These are phyloP conservation scores for Leccinum uliginosum DNA, from an alignment of 768 basidiomycete species.

Conservation along the genomic window DNA sequence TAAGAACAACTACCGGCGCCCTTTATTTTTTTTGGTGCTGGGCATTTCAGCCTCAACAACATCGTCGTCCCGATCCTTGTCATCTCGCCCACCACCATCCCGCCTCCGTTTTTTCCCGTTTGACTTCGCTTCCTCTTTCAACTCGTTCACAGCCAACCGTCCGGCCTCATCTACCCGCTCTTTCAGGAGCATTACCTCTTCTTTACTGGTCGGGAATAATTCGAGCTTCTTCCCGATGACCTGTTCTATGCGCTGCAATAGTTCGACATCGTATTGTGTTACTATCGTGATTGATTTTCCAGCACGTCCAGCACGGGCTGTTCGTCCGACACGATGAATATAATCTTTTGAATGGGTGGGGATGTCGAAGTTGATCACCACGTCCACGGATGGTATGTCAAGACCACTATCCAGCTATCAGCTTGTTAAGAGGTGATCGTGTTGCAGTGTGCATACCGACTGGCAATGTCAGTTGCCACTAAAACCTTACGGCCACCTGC, in stretches of 20 bases:
- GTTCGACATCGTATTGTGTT: slow-evolving; percentile 97
- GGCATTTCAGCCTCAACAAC: slow-evolving; percentile 89
- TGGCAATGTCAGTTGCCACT: slow-evolving; percentile 96
- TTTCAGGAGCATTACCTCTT: slow-evolving; percentile 81
- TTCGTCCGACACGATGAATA: slow-evolving; percentile 96
- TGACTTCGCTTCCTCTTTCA: slow-evolving; percentile 68
- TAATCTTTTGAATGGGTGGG: slow-evolving; percentile 99
- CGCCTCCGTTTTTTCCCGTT: slow-evolving; percentile 49
- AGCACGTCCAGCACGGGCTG: slow-evolving; percentile 94
- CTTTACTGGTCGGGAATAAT: slow-evolving; percentile 79
- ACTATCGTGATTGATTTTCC: slow-evolving; percentile 98
- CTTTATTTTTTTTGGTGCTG: slow-evolving; percentile 50
- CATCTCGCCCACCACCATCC: slow-evolving; percentile 55
- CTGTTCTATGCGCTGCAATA: slow-evolving; percentile 90
- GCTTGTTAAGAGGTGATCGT: background rate
- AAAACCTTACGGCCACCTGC: slow-evolving; percentile 86
- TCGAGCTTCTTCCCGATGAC: slow-evolving; percentile 93
- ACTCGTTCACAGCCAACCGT: slow-evolving; percentile 68
- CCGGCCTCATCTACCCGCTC: slow-evolving; percentile 90
- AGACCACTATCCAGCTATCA: slow-evolving; percentile 57
- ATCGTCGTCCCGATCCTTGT: slow-evolving; percentile 91
- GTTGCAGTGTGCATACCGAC: slow-evolving; percentile 51
- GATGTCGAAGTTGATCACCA: slow-evolving; percentile 97
- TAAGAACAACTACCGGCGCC: slow-evolving; percentile 32
- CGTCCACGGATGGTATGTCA: slow-evolving; percentile 93